Percentiles rank a stretch among this genome's conserved stretches.
Evolutionary conservation across 2,329 filamentous ascomycete genomes (phyloP).

Genomic region (Mycosphaerella sp.): DNA sequence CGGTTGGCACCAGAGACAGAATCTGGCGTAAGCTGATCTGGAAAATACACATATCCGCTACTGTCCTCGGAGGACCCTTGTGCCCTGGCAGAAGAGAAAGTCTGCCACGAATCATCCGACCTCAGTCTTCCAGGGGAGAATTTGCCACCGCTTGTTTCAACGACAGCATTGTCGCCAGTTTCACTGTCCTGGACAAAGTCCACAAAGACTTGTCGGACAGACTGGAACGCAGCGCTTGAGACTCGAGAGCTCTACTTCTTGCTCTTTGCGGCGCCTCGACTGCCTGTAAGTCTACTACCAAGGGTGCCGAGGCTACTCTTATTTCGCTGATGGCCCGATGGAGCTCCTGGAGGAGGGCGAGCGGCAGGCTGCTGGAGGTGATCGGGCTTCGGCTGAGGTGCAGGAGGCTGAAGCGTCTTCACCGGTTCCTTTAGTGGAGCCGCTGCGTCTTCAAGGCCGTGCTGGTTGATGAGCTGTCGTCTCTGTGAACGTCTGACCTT

Average conservation of each 20-base stretch:
- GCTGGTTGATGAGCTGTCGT: slow-evolving; percentile 24
- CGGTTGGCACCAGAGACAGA: neutral
- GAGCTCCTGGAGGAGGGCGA: slow-evolving; percentile 9
- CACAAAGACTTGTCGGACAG: neutral
- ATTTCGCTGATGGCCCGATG: slow-evolving; percentile 23
- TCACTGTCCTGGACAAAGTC: neutral
- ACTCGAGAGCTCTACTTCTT: slow-evolving; percentile 21
- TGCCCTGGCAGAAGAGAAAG: neutral
- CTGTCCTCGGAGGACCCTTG: neutral
- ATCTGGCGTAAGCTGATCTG: neutral
- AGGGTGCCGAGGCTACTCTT: slow-evolving; percentile 41
- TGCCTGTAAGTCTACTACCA: slow-evolving; percentile 41
- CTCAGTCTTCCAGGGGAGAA: neutral
- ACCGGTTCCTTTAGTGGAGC: slow-evolving; percentile 18
- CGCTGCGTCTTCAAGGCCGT: slow-evolving; percentile 23
- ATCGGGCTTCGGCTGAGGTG: slow-evolving; percentile 5
- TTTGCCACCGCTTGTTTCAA: neutral
- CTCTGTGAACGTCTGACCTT: slow-evolving; percentile 64
- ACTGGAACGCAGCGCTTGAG: neutral
- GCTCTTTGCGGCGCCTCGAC: slow-evolving; percentile 30
- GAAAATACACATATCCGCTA: neutral
- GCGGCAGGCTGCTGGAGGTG: slow-evolving; percentile 14
- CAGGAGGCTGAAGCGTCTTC: slow-evolving; percentile 13
- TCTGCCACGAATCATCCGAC: neutral
- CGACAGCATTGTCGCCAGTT: neutral